These are phyloP conservation scores for Kluyveromyces starmeri DNA, from an alignment of 805 yeast species.

Conservation along the genomic window DNA sequence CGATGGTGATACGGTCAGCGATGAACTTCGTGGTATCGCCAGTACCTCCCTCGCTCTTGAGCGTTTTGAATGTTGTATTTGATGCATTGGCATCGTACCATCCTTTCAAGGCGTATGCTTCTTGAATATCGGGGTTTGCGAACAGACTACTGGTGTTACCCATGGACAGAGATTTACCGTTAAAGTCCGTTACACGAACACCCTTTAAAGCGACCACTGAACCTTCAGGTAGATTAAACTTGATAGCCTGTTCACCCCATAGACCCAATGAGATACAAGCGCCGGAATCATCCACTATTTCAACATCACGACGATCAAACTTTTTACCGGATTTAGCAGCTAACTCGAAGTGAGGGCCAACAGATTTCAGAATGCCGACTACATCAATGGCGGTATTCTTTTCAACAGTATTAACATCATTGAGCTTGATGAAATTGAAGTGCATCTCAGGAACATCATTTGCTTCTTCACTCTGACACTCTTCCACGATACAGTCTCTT, in stretches of 20 bases:
- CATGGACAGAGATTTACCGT: constrained; percentile 75
- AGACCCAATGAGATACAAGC: constrained; percentile 70
- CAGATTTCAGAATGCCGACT: constrained; percentile 74
- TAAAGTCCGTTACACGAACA: constrained; percentile 79
- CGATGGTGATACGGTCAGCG: constrained; percentile 55
- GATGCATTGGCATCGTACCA: constrained; percentile 87
- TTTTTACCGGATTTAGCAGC: constrained; percentile 87
- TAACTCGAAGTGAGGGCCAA: constrained; percentile 67
- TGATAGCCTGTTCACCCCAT: constrained; percentile 84
- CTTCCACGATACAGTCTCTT: constrained; percentile 67
- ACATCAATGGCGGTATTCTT: constrained; percentile 74
- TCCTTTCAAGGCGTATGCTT: constrained; percentile 81
- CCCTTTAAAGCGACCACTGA: constrained; percentile 90
- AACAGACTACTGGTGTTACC: constrained; percentile 68
- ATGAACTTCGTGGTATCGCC: constrained; percentile 35
- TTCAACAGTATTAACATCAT: constrained; percentile 56
- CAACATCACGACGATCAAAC: constrained; percentile 83
- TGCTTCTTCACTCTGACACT: constrained; percentile 44
- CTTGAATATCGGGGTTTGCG: constrained; percentile 81
- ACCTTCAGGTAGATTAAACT: constrained; percentile 64
- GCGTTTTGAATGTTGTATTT: constrained; percentile 47
- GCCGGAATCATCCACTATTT: constrained; percentile 77
- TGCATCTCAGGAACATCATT: constrained; percentile 70
- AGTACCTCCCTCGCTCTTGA: constrained; percentile 44
- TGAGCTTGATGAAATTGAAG: constrained; percentile 66